Percentiles rank a stretch among this genome's conserved stretches.
Evolutionary conservation across 1,284 basidiomycete genomes (phyloP).

Genomic region (Rhodotorula sp.): DNA sequence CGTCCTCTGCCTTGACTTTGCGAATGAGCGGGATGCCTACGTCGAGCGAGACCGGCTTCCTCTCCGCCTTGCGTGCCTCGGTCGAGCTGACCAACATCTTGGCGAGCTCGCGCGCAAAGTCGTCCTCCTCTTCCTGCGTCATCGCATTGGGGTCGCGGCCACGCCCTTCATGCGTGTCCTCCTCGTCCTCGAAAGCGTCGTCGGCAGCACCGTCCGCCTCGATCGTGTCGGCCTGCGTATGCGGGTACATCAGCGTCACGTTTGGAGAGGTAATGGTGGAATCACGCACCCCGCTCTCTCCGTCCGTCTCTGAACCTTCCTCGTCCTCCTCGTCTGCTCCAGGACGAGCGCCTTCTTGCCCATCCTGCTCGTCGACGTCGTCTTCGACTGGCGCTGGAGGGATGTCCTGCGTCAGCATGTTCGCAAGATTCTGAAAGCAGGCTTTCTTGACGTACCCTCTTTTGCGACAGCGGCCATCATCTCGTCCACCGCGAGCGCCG

Average conservation of each 20-base stretch:
- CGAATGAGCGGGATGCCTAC: conserved; percentile 35
- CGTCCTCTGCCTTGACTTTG: conserved; percentile 59
- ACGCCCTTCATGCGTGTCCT: conserved; percentile 51
- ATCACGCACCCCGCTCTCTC: conserved; percentile 28
- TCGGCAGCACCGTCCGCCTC: conserved; percentile 32
- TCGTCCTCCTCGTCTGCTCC: conserved; percentile 62
- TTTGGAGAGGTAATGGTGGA: neutral
- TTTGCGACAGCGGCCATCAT: conserved; percentile 64
- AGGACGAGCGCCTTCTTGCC: conserved; percentile 43
- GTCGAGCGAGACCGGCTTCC: conserved; percentile 38
- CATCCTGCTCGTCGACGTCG: conserved; percentile 31
- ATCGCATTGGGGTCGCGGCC: conserved; percentile 51
- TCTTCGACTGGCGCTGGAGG: conserved; percentile 22
- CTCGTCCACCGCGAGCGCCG: conserved; percentile 80
- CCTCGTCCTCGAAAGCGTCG: conserved; percentile 51
- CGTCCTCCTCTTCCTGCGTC: conserved; percentile 78
- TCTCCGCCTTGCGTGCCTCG: conserved; percentile 64
- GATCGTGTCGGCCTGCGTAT: conserved; percentile 1
- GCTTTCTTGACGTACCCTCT: conserved; percentile 52
- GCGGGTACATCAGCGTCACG: fast-evolving
- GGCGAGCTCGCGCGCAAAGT: conserved; percentile 92
- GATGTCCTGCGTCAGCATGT: neutral
- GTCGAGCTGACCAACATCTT: conserved; percentile 83
- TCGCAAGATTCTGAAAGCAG: neutral
- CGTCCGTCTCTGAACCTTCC: conserved; percentile 48